phyloP scores from a whole-genome alignment of 1,139 yeast species.

The Yamadazyma trypodendri region DNA sequence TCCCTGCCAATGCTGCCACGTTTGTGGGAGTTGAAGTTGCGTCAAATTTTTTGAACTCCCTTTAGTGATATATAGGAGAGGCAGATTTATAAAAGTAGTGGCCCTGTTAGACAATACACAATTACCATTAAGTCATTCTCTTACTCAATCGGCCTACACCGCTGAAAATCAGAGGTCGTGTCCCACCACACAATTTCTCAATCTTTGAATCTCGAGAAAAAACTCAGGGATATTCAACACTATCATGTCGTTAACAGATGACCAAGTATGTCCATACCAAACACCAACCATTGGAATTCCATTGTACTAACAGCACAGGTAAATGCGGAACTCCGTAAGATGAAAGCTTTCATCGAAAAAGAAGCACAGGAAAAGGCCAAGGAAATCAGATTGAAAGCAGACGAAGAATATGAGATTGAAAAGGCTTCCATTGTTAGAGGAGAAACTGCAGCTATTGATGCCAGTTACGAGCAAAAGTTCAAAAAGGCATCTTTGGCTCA shows the following conservation, averaged over 20 bases:
- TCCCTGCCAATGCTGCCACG: constrained; percentile 98
- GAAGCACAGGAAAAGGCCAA: constrained; percentile 99
- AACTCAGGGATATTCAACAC: not conserved
- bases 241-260: constrained; percentile 45
- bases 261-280: constrained; percentile 36
- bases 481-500: constrained; percentile 91
- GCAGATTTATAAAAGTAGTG: no score
- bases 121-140: no score
- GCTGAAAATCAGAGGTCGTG: not conserved
- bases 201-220: constrained; percentile 1
- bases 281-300: not conserved
- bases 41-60: constrained; percentile 58
- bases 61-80: no score
- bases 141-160: constrained; percentile 2
- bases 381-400: constrained; percentile 92
- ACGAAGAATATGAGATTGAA: constrained; percentile 97
- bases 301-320: constrained; percentile 46
- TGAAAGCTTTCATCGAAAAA: constrained; percentile 98
- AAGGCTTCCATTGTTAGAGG: constrained; percentile 92
- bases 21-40: constrained; percentile 94
- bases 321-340: constrained; percentile 91
- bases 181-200: not conserved
- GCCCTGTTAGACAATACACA: no score
- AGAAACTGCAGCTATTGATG: constrained; percentile 87
- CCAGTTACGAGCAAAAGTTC: constrained; percentile 74